A percentile compares a stretch with the other conserved stretches of the same genome.
Conservation (phyloP, 768 basidiomycete species). For the Suillus brevipes region DNA sequence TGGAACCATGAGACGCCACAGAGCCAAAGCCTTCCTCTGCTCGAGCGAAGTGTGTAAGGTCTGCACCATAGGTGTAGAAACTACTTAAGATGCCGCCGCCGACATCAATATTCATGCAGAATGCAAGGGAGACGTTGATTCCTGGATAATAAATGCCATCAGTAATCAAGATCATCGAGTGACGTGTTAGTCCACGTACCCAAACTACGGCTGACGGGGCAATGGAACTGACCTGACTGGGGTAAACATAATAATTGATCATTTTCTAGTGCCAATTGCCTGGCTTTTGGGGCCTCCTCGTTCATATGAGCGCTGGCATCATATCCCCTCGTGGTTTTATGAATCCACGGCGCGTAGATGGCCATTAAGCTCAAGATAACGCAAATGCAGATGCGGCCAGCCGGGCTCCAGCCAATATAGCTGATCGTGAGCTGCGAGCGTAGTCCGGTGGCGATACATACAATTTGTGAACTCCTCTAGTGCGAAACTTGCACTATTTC, state of each 20-base stretch:
- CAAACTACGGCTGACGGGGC: conserved; percentile 59
- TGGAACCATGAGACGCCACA: conserved; percentile 39
- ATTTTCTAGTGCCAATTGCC: conserved; percentile 32
- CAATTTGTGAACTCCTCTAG: conserved; percentile 38
- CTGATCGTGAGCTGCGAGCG: too few relatives aligned
- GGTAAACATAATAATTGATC: too few relatives aligned
- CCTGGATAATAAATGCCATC: conserved; percentile 21
- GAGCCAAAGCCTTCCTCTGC: conserved; percentile 37
- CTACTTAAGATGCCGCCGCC: conserved; percentile 39
- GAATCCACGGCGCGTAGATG: background rate
- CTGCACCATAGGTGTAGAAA: conserved; percentile 39
- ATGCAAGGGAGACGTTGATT: conserved; percentile 59
- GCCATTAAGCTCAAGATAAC: conserved; percentile 29
- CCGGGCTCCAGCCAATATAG: conserved; percentile 27
- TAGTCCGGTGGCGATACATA: conserved; percentile 9
- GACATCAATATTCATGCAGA: conserved; percentile 56
- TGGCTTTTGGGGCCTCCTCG: conserved; percentile 71
- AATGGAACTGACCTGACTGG: conserved; percentile 40
- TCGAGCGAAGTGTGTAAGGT: conserved; percentile 49
- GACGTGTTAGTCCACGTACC: conserved; percentile 36
- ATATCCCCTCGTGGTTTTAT: conserved; percentile 28
- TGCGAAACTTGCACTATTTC: conserved; percentile 40
- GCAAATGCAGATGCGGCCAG: conserved; percentile 45
- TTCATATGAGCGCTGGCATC: conserved; percentile 67
- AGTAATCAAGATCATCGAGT: background rate